phyloP scores from a whole-genome alignment of 2,329 filamentous ascomycete genomes.

The Fusarium aywerte region DNA sequence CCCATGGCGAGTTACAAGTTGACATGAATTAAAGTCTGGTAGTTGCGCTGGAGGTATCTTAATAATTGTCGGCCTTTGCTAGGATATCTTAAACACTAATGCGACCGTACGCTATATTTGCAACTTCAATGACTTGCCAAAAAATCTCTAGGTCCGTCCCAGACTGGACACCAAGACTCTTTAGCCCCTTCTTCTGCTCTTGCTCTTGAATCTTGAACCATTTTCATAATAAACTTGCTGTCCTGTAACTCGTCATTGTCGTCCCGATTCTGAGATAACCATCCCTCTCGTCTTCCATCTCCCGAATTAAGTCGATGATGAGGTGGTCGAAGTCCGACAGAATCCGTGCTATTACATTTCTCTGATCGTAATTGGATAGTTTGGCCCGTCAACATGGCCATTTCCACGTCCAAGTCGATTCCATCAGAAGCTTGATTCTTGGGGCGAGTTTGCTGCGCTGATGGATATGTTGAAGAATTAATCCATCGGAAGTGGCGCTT shows the following conservation, averaged over 20 bases:
- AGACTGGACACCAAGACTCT: constrained; percentile 40
- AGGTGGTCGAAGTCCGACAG: constrained; percentile 16
- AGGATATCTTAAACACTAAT: too few species aligned
- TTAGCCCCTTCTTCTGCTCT: constrained; percentile 31
- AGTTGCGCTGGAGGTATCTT: too few species aligned
- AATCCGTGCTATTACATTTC: constrained; percentile 1
- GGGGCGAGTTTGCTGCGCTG: constrained; percentile 1
- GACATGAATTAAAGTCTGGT: too few species aligned
- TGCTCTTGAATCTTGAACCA: constrained; percentile 32
- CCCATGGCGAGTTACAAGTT: too few species aligned
- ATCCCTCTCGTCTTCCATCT: constrained; percentile 32
- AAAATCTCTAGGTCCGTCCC: constrained; percentile 39
- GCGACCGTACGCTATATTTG: constrained; percentile 25
- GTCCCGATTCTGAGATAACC: constrained; percentile 16
- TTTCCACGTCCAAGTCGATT: constrained; percentile 35
- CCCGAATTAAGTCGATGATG: constrained; percentile 27
- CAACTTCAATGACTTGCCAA: constrained; percentile 28
- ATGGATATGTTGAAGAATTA: constrained; percentile 21
- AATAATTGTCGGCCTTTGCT: too few species aligned
- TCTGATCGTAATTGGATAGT: constrained; percentile 14
- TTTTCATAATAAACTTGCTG: constrained; percentile 35
- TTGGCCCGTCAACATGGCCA: constrained; percentile 39
- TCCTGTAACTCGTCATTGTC: constrained; percentile 8
- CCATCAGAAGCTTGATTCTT: not conserved
- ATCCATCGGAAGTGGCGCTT: constrained; percentile 33